Conservation (phyloP, 2,329 filamentous ascomycete species). For the Cadophora gregata region DNA sequence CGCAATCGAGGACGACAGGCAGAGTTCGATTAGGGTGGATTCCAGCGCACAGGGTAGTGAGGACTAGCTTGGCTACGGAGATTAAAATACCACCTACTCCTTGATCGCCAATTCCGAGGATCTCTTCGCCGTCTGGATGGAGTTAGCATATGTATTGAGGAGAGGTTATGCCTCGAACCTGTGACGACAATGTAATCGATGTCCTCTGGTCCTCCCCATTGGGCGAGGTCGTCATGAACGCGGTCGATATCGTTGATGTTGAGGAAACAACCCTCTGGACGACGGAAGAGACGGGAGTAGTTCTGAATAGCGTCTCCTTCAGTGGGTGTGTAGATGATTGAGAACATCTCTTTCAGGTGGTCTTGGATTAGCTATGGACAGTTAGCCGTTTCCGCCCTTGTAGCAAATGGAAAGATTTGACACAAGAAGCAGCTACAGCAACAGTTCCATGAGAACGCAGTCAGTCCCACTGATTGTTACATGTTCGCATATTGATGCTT, state of each 20-base stretch:
- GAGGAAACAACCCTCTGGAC: constrained; percentile 81
- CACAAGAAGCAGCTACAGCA: not conserved
- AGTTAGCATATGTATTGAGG: constrained; percentile 41
- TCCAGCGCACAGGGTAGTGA: constrained; percentile 87
- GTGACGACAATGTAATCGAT: constrained; percentile 90
- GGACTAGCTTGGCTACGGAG: constrained; percentile 79
- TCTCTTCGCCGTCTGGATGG: constrained; percentile 64
- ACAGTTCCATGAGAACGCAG: not conserved
- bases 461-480: not conserved
- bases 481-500: no score
- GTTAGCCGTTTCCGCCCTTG: constrained; percentile 16
- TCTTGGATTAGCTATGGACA: constrained; percentile 68
- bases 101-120: constrained; percentile 88
- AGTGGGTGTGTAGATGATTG: constrained; percentile 89
- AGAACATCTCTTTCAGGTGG: constrained; percentile 86
- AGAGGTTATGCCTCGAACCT: constrained; percentile 58
- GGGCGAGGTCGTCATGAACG: constrained; percentile 68
- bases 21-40: constrained; percentile 80
- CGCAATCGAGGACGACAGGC: constrained; percentile 84
- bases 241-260: constrained; percentile 72
- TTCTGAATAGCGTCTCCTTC: constrained; percentile 89
- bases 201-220: constrained; percentile 74
- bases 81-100: constrained; percentile 86
- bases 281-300: constrained; percentile 78
- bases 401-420: not conserved